A percentile compares a stretch with the other conserved stretches of the same genome.
Evolutionary conservation across 352 stramenopile species (phyloP).

Genomic region (Phytophthora syringae): DNA sequence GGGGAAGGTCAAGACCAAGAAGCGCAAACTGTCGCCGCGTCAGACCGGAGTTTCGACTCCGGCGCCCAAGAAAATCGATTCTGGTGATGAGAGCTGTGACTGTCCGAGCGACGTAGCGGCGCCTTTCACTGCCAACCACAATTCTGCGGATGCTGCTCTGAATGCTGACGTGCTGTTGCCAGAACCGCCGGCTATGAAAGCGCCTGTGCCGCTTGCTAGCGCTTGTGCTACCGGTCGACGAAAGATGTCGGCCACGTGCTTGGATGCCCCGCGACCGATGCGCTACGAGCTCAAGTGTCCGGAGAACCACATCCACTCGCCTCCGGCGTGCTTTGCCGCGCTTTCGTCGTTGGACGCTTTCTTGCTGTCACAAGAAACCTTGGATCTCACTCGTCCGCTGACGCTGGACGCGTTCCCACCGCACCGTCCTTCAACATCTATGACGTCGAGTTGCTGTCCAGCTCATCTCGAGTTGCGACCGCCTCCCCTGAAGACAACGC

Average conservation of each 20-base stretch:
- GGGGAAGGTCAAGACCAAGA: conserved; percentile 38
- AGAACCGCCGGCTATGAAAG: conserved; percentile 4
- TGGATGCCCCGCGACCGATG: conserved; percentile 29
- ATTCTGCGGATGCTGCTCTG: conserved; percentile 7
- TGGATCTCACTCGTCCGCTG: conserved; percentile 37
- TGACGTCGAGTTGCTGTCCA: conserved; percentile 44
- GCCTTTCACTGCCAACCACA: conserved; percentile 14
- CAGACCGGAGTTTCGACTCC: conserved; percentile 4
- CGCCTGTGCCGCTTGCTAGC: conserved; percentile 7
- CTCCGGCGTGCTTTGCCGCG: conserved; percentile 57
- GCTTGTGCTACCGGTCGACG: conserved; percentile 12
- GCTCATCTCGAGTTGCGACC: conserved; percentile 41
- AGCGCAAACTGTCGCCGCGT: conserved; percentile 37
- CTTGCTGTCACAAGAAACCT: conserved; percentile 41
- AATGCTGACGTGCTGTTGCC: conserved; percentile 26
- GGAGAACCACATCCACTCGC: conserved; percentile 62
- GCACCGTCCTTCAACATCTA: conserved; percentile 34
- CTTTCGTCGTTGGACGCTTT: conserved; percentile 55
- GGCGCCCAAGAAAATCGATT: conserved; percentile 11
- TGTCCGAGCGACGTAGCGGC: conserved; percentile 35
- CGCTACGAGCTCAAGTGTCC: conserved; percentile 66
- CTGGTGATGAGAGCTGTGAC: conserved; percentile 30
- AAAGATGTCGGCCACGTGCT: conserved; percentile 31
- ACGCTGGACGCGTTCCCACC: conserved; percentile 39
- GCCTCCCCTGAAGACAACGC: conserved; percentile 26